Base-by-base conservation (phyloP, 176 grass and related monocot genomes). In the Bromus sterilis region DNA sequence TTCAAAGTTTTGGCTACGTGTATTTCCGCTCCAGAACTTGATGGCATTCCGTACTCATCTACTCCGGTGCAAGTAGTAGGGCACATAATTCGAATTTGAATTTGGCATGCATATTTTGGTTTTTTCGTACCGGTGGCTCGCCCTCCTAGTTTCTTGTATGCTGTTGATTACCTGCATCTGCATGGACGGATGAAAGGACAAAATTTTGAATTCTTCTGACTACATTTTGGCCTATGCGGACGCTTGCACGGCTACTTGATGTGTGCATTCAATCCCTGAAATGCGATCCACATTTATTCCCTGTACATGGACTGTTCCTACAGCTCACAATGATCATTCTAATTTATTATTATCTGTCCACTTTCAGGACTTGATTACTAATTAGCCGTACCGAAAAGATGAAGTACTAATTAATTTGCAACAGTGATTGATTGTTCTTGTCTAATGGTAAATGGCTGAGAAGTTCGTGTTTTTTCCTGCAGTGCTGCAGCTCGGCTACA, bases 401-500 rank as follows among this genome's bases (percentile, higher is more conserved):
- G 18, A 25, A 60, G 26, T 15, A 8, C 39, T 29, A 71, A 5
- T 83, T 35, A 75, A 82, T 70, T 66, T 90, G 24, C 43, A 29
- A 32, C 33, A n/a, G 31, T 71, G 3, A 44, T 44, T 60, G 56
- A 56, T 21, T 60, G 3, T 58, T 71, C 67, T 40, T 46, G 15
- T 66, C 23, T 73, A 55, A 77, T 77, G 23, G 11, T 26, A 59
- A 40, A 40, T 73, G 59, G 6, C 76, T 84, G 21, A 79, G 68
- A 70, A 9, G 2, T 21, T 32, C 29, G 26, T 32, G 20, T 33
- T 83, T 35, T 28, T 41, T 53, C 68, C n/a, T 93, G 46, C 75
- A 95, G 89, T 98, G 4, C 84, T 98, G 84, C 91, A 93, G 87
- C 84, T 98, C 7, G 87, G 92, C 13, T 91, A 98, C 74, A 95